These are phyloP conservation scores for Blattamonas nauphoetae DNA, from an alignment of 78 protist species.

Conservation along the genomic window DNA sequence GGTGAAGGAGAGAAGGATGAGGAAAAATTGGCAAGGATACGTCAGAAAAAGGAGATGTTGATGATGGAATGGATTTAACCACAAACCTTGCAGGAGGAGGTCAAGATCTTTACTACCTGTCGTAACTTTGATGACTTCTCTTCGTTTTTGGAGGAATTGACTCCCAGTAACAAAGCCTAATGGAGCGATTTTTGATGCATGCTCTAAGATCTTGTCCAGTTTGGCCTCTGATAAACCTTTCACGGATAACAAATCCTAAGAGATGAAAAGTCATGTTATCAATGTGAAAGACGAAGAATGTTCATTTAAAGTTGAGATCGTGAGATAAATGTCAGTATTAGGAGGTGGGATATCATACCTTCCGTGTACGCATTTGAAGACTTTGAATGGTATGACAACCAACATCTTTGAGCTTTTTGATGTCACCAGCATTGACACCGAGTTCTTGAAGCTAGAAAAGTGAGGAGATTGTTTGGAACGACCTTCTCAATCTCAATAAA, in stretches of 20 bases:
- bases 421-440: conserved; percentile 14
- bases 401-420: conserved; percentile 23
- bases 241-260: conserved; percentile 7
- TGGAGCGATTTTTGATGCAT: conserved; percentile 18
- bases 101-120: conserved; percentile 24
- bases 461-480: too few species aligned
- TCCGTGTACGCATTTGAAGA: not conserved
- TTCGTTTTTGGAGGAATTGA: not conserved
- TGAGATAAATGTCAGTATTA: too few species aligned
- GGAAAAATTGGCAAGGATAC: not conserved
- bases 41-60: too few species aligned
- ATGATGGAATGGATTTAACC: not conserved
- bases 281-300: too few species aligned
- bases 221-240: conserved; percentile 42
- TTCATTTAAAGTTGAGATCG: too few species aligned
- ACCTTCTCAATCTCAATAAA: not conserved
- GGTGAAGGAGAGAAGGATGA: not conserved
- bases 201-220: conserved; percentile 29
- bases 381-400: not conserved
- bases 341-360: not conserved
- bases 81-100: not conserved
- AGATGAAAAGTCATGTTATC: too few species aligned
- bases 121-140: not conserved
- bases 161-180: conserved; percentile 11
- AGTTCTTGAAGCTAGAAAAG: not conserved